These are phyloP conservation scores for Cryphonectria japonica DNA, from an alignment of 2,329 filamentous ascomycete genomes.

Conservation along the genomic window DNA sequence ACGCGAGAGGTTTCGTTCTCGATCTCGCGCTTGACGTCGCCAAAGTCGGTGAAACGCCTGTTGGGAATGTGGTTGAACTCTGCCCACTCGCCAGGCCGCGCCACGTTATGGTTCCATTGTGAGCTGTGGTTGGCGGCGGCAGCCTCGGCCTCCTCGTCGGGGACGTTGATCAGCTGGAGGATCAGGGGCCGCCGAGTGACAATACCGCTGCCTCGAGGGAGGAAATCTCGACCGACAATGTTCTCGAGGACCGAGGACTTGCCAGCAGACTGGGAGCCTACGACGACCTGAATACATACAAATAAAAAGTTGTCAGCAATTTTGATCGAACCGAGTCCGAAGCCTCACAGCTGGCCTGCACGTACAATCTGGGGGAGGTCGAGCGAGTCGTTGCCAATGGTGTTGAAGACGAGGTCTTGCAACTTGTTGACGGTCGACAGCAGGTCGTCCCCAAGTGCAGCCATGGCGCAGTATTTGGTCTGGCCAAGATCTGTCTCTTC, in stretches of 20 bases:
- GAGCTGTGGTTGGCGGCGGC: constrained; percentile 23
- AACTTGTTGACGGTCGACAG: constrained; percentile 96
- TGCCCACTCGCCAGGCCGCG: constrained; percentile 81
- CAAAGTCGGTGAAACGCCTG: constrained; percentile 97
- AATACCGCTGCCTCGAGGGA: constrained; percentile 94
- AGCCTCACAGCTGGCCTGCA: constrained; percentile 30
- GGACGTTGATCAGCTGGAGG: constrained; percentile 96
- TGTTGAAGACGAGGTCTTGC: constrained; percentile 99
- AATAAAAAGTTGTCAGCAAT: not conserved
- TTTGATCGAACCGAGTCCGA: not conserved
- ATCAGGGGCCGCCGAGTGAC: constrained; percentile 93
- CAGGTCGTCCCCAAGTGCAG: constrained; percentile 93
- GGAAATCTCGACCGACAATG: constrained; percentile 95
- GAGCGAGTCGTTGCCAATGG: constrained; percentile 97
- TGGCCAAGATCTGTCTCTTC: not conserved
- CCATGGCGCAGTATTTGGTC: constrained; percentile 61
- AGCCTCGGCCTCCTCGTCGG: constrained; percentile 64
- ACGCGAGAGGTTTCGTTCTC: constrained; percentile 95
- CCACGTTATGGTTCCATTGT: constrained; percentile 60
- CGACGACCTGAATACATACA: constrained; percentile 73
- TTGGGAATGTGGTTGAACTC: constrained; percentile 98
- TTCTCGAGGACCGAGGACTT: constrained; percentile 99
- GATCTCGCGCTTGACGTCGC: constrained; percentile 98
- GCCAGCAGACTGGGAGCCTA: constrained; percentile 96
- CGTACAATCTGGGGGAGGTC: constrained; percentile 97